phyloP scores from a whole-genome alignment of 23 red algal genomes.

The Chondrus crispus region DNA sequence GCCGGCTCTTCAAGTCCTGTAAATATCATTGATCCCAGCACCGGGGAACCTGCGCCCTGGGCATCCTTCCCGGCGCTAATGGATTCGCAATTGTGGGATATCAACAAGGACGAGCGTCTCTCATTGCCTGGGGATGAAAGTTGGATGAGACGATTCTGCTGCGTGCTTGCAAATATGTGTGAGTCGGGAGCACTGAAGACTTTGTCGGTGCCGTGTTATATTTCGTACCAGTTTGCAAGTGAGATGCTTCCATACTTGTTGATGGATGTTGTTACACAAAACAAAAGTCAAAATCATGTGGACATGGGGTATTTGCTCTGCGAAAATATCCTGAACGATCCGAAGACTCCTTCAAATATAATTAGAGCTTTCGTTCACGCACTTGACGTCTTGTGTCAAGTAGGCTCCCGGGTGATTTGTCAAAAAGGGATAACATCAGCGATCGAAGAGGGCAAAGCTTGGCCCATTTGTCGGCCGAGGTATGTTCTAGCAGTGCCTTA shows the following conservation, averaged over 20 bases:
- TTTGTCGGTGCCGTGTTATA: conserved; percentile 15
- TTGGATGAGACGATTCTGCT: conserved; percentile 45
- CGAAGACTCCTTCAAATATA: not conserved
- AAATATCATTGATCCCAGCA: not conserved
- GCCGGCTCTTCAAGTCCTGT: too few relatives aligned
- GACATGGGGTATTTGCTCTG: conserved; percentile 9
- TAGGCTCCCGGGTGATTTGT: conserved; percentile 22
- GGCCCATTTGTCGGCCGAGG: not conserved
- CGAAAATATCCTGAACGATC: conserved; percentile 11
- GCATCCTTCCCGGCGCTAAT: conserved; percentile 21
- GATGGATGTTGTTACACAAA: conserved; percentile 27
- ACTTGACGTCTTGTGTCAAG: conserved; percentile 56
- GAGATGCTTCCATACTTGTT: conserved; percentile 40
- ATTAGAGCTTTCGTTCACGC: conserved; percentile 28
- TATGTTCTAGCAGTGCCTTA: conserved; percentile 56
- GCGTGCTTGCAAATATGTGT: conserved; percentile 22
- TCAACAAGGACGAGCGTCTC: not conserved
- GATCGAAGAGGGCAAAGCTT: not conserved
- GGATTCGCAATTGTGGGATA: conserved; percentile 19
- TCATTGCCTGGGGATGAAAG: not conserved
- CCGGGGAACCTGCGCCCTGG: not conserved
- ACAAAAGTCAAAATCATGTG: conserved; percentile 8
- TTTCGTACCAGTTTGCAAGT: conserved; percentile 13
- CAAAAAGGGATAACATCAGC: conserved; percentile 6
- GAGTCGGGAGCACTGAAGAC: conserved; percentile 11